Base-by-base conservation (phyloP, 2,329 filamentous ascomycete species). In the Neospermospora avenae region DNA sequence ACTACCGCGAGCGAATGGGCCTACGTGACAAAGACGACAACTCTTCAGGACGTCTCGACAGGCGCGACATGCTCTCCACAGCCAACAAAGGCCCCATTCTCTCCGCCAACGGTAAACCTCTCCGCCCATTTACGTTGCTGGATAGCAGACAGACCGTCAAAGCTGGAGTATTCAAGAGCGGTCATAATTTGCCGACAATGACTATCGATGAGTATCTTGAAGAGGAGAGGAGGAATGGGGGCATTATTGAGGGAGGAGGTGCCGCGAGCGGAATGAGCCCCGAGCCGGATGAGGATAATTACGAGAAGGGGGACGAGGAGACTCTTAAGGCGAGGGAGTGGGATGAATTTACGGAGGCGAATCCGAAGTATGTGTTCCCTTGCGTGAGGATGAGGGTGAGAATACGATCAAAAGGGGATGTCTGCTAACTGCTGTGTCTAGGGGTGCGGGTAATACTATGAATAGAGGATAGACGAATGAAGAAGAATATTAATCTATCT, bases 171-270 rank as follows among this genome's bases (percentile, higher is more conserved):
- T 99, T 99, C 75, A 83, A 90, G 58, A 85, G 91, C 0, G 91
- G 95, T 7, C 95, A 99, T 73, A 97, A 91, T 75, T 77, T 99
- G 60, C 95, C 95, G 0, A 98, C 95, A 3, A 98, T 99, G 95
- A 90, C 86, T 1, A 97, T 99, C 63, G 95, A 99, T 68, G 95
- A 99, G 77, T 99, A 98, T 71, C 80, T 99, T 16, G 95, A 96
- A 55, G 93, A 98, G 75, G 95, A 98, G 77, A 83, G 84, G 71
- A 83, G 84, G 66, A 81, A 90, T 63, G 95, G 95, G 16, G 91
- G 91, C 20, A 93, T 99, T 60, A 90, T 98, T 58, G 89, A 97
- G 71, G 95, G 93, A 37, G 92, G 92, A 31, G 93, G 93, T 18
- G 89, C 90, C 69, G 84, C 88, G 65, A 89, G 86, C 67, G 84